A percentile compares a stretch with the other conserved stretches of the same genome.
Evolutionary conservation across 345 rosid genomes (phyloP).

Genomic region (Gossypium stocksii): DNA sequence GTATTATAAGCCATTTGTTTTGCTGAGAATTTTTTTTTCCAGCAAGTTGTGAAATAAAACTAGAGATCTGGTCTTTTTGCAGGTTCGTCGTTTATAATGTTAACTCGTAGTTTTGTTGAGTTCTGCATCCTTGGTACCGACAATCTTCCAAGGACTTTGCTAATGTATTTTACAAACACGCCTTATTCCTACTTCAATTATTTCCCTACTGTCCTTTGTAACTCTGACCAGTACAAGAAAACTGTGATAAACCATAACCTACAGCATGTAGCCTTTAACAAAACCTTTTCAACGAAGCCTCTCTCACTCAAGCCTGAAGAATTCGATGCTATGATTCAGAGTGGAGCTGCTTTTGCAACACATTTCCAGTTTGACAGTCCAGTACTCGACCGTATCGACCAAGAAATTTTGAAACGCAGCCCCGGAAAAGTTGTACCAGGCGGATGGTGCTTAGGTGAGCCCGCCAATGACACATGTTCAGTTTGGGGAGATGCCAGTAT

Average conservation of each 20-base stretch:
- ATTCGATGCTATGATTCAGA: conserved; percentile 54
- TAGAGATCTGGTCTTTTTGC: conserved; percentile 19
- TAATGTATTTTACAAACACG: conserved; percentile 88
- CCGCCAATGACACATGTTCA: conserved; percentile 48
- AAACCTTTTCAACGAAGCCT: conserved; percentile 33
- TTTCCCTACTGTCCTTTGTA: conserved; percentile 79
- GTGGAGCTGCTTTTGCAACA: conserved; percentile 89
- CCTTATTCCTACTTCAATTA: conserved; percentile 67
- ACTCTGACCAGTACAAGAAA: conserved; percentile 51
- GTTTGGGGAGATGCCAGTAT: conserved; percentile 88
- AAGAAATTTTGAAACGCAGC: conserved; percentile 56
- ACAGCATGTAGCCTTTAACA: conserved; percentile 46
- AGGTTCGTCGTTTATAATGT: conserved; percentile 74
- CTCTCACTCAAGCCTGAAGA: conserved; percentile 50
- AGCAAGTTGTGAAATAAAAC: conserved; percentile 2
- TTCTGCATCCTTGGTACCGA: conserved; percentile 74
- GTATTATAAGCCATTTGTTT: background rate
- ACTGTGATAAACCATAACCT: conserved; percentile 72
- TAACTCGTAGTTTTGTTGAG: conserved; percentile 70
- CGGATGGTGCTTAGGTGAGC: conserved; percentile 90
- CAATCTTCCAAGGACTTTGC: conserved; percentile 84
- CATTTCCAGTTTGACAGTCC: conserved; percentile 43
- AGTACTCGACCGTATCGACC: conserved; percentile 69
- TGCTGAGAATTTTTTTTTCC: background rate
- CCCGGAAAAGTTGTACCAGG: conserved; percentile 53